Evolutionary conservation across 148 eudicot genomes (phyloP), one percentile per base, ranked within the genome.

Genomic region (Diospyros kaki): DNA sequence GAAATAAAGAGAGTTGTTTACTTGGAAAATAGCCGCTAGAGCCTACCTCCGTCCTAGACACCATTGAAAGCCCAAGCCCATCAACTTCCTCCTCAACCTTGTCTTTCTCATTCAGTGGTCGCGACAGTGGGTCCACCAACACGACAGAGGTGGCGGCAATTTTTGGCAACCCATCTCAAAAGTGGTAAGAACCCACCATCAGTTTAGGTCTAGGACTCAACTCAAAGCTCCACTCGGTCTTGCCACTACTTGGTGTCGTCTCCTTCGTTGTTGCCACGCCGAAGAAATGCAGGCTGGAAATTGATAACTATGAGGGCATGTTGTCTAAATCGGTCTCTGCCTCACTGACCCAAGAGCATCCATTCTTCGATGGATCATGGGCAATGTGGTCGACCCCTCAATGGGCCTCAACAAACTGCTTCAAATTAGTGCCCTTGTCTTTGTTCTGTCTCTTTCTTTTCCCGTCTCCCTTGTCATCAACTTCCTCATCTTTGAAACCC

Each of bases 41-140:
- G 71, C 98, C 96, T 41, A 85, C 80, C 60, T 89, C 96, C 74
- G 89, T 89, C 67, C 91, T 93, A 89, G 96, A 93, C 76, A 82
- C 89, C 72, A 82, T 84, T 0, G 74, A 83, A 7, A 87, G 91
- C 79, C 89, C 90, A 13, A 92, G 93, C 76, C 79, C 94, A 6
- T 87, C 88, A 2, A 86, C 92, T 43, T 87, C 93, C 6, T 79
- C 92, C 1, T 88, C 92, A 48, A 87, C 94, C 60, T 87, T 91
- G 65, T 88, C 89, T 65, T 89, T 89, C 1, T 83, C 86, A 28
- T 68, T 76, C 77, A 70, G 75, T 18, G 64, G 72, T 18, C 73
- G 80, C 44, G 83, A 77, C 5, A 76, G 75, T 15, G 86, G 80
- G 54, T 68, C 78, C 39, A 40, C 79, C 18, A 77, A 77, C 68